Evolutionary conservation across 345 rosid species (phyloP).

Genomic region (Eucalyptus rudis): DNA sequence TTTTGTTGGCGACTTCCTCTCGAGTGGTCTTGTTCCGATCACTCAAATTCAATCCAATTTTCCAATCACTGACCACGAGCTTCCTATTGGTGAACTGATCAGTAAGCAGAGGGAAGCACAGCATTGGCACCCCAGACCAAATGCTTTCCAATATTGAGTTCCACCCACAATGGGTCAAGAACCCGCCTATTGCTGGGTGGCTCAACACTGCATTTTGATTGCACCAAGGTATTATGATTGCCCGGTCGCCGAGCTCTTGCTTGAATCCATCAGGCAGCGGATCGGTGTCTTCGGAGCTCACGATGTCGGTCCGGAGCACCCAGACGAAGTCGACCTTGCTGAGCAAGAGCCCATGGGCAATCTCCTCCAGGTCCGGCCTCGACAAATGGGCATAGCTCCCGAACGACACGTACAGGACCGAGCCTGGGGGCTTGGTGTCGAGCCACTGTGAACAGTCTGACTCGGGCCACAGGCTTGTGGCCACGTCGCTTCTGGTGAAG

Average conservation of each 20-base stretch:
- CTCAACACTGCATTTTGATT: constrained; percentile 40
- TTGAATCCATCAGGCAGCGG: constrained; percentile 43
- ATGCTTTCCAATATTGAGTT: constrained; percentile 57
- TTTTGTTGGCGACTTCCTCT: constrained; percentile 16
- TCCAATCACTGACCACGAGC: constrained; percentile 79
- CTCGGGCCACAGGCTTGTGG: constrained; percentile 80
- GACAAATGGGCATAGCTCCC: constrained; percentile 74
- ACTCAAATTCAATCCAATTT: constrained; percentile 50
- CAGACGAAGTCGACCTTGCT: constrained; percentile 61
- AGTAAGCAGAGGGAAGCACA: constrained; percentile 58
- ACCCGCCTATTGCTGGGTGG: constrained; percentile 63
- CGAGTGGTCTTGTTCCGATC: constrained; percentile 3
- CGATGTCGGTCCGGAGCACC: constrained; percentile 77
- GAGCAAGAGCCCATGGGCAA: constrained; percentile 42
- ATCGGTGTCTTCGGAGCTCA: constrained; percentile 44
- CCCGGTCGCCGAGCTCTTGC: constrained; percentile 23
- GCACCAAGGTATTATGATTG: constrained; percentile 69
- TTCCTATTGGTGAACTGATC: constrained; percentile 84
- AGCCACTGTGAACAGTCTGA: constrained; percentile 83
- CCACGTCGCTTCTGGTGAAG: constrained; percentile 17
- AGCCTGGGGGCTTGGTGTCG: constrained; percentile 34
- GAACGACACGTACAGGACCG: constrained; percentile 65
- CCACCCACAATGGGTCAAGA: constrained; percentile 85
- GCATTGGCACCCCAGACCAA: constrained; percentile 63
- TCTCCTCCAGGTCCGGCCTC: constrained; percentile 34